These are phyloP conservation scores for Tuber calosporum DNA, from an alignment of 495 filamentous ascomycete genomes.

Conservation along the genomic window DNA sequence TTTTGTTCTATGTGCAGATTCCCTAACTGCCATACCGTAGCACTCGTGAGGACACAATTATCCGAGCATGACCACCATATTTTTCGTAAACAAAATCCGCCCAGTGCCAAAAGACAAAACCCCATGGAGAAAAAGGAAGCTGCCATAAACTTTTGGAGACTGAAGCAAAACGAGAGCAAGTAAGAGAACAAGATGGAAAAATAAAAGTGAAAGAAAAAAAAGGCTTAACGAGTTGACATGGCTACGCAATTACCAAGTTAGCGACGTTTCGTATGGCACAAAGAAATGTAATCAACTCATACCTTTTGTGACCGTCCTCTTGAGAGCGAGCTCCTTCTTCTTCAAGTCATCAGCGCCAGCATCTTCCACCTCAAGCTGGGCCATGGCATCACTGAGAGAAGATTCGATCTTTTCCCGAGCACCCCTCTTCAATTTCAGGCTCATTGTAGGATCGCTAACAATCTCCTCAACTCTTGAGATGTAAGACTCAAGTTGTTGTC, in stretches of 20 bases:
- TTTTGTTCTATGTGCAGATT: conserved; percentile 38
- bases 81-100: background rate
- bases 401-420: conserved; percentile 99
- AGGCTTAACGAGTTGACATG: conserved; percentile 38
- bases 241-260: conserved; percentile 15
- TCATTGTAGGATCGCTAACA: conserved; percentile 89
- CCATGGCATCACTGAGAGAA: conserved; percentile 79
- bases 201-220: conserved; percentile 23
- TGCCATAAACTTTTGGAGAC: conserved; percentile 33
- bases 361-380: conserved; percentile 79
- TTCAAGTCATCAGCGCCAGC: conserved; percentile 88
- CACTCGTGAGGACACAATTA: conserved; percentile 1
- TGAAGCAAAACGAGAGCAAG: conserved; percentile 31
- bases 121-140: conserved; percentile 36
- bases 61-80: background rate
- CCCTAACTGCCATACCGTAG: background rate
- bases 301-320: conserved; percentile 95
- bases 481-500: conserved; percentile 98
- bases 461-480: conserved; percentile 99
- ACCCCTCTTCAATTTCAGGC: conserved; percentile 94
- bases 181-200: conserved; percentile 18
- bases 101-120: conserved; percentile 35
- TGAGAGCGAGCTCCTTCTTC: conserved; percentile 99
- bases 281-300: conserved; percentile 47
- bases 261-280: background rate